phyloP scores from a whole-genome alignment of 495 filamentous ascomycete species.

The Penicillium malachiteum region DNA sequence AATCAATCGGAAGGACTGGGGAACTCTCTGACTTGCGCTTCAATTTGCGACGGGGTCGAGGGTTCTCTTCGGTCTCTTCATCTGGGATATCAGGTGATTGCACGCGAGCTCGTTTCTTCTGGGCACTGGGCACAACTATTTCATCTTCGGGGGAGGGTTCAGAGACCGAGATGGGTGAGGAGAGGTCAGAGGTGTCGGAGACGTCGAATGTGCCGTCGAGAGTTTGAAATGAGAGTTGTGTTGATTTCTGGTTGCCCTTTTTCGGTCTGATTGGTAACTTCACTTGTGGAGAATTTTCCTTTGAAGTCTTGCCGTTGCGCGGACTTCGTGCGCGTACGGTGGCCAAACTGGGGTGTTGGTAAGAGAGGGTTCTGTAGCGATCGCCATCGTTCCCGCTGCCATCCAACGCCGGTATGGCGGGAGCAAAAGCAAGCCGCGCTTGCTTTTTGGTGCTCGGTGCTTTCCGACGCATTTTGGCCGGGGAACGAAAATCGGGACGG shows the following conservation, averaged over 20 bases:
- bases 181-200: background rate
- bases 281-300: constrained; percentile 5
- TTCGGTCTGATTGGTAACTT: background rate
- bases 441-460: constrained; percentile 38
- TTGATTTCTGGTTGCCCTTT: background rate
- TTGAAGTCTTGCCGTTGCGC: background rate
- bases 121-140: constrained; percentile 16
- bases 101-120: constrained; percentile 5
- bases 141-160: constrained; percentile 21
- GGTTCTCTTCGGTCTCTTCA: constrained; percentile 19
- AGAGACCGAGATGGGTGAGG: too few species aligned
- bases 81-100: background rate
- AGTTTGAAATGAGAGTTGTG: too few species aligned
- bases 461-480: constrained; percentile 37
- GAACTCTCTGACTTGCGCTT: constrained; percentile 26
- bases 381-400: constrained; percentile 17
- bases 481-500: background rate
- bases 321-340: constrained; percentile 17
- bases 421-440: constrained; percentile 46
- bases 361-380: constrained; percentile 40
- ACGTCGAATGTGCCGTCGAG: too few species aligned
- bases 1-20: constrained; percentile 24
- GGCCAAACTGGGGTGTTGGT: constrained; percentile 34
- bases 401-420: constrained; percentile 24
- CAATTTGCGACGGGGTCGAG: constrained; percentile 30